Percentiles rank a stretch among this genome's conserved stretches.
phyloP scores from a whole-genome alignment of 495 filamentous ascomycete genomes.

The Neurospora sp. region DNA sequence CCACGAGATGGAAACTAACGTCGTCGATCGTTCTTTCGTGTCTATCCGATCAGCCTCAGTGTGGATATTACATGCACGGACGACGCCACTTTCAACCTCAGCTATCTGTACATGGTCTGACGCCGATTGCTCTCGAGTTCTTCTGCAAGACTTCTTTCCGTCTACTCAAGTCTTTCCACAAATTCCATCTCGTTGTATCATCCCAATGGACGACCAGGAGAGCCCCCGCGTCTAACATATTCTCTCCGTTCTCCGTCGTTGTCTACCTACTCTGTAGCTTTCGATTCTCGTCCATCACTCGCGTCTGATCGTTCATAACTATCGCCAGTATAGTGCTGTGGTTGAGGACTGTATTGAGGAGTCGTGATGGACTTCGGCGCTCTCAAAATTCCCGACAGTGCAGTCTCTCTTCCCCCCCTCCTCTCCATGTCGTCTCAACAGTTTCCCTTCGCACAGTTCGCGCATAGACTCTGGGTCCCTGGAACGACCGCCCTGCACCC shows the following conservation, averaged over 20 bases:
- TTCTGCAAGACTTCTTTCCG: neutral
- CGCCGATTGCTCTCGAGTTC: neutral
- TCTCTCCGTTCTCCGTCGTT: neutral
- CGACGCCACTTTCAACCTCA: neutral
- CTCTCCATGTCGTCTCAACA: constrained; percentile 1
- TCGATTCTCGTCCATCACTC: neutral
- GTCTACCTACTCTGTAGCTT: neutral
- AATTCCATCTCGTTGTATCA: neutral
- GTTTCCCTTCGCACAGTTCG: constrained; percentile 5
- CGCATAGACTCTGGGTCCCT: constrained; percentile 8
- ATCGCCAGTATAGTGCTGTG: neutral
- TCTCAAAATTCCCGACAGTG: neutral
- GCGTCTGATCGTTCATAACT: neutral
- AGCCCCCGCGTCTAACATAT: neutral
- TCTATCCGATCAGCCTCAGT: neutral
- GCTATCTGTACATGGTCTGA: neutral
- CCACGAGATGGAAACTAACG: neutral
- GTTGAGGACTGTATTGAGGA: neutral
- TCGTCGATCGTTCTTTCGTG: neutral
- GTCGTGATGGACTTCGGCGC: neutral
- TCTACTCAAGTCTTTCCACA: neutral
- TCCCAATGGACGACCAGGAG: neutral
- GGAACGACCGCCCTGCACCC: constrained; percentile 7
- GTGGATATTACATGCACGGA: neutral
- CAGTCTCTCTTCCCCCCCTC: neutral